phyloP scores from a whole-genome alignment of 805 yeast species.

The Brettanomyces custersianus region DNA sequence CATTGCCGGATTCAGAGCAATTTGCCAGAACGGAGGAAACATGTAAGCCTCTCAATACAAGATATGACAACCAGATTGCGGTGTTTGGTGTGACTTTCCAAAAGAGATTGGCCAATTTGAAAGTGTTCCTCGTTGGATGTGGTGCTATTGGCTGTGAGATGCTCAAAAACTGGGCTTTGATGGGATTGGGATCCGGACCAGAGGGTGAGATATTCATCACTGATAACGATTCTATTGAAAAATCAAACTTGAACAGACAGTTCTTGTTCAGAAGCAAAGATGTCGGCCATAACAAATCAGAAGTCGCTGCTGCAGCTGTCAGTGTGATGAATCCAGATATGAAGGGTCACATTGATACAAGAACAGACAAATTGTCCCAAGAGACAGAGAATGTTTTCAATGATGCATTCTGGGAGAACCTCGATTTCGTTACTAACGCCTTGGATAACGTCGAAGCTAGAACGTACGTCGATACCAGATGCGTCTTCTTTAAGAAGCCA shows the following conservation, averaged over 20 bases:
- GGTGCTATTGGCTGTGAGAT: constrained; percentile 99
- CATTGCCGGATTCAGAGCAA: constrained; percentile 55
- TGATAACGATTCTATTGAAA: constrained; percentile 92
- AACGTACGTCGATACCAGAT: constrained; percentile 94
- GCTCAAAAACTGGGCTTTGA: constrained; percentile 95
- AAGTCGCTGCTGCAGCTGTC: constrained; percentile 83
- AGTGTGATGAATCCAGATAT: constrained; percentile 79
- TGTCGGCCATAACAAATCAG: constrained; percentile 87
- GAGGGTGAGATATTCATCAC: constrained; percentile 65
- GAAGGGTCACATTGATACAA: constrained; percentile 63
- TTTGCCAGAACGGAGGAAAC: constrained; percentile 61
- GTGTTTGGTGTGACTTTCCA: constrained; percentile 81
- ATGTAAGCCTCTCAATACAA: constrained; percentile 65
- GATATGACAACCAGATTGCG: constrained; percentile 94
- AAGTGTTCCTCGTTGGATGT: constrained; percentile 87
- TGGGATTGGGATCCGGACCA: constrained; percentile 92
- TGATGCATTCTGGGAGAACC: constrained; percentile 73
- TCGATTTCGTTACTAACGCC: constrained; percentile 93
- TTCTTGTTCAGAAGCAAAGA: constrained; percentile 90
- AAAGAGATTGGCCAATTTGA: constrained; percentile 61
- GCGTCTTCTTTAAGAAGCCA: constrained; percentile 87
- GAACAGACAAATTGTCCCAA: constrained; percentile 82
- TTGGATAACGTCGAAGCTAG: constrained; percentile 97
- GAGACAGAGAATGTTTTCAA: constrained; percentile 86
- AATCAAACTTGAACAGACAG: constrained; percentile 93